Base-by-base conservation (phyloP, 805 yeast species). In the Zygoascus bituminiphila region DNA sequence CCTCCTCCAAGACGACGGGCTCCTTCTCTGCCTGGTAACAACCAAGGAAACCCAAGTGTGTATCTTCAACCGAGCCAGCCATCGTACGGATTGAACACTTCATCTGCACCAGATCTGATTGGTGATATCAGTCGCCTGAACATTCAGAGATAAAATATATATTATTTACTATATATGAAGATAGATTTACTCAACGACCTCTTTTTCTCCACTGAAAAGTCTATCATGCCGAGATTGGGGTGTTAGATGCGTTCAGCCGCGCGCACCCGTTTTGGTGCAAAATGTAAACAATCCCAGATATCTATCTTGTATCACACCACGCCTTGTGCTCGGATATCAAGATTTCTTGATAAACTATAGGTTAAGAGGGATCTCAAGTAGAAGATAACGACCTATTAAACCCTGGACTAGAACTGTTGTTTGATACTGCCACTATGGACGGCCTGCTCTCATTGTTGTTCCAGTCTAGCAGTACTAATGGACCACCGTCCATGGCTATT, bases 81-180 rank as follows among this genome's bases (percentile, higher is more conserved):
- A 12, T 29, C 33, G 9, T 36, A 36, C 9, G 39, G 39, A 17
- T 36, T 36, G 17, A 36, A 36, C 39, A 36, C 52, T 23, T 33
- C 56, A 23, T 50, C 58, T 33, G 22, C 65, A 5, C 62, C 74
- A 2, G 78, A 81, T 51, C 76, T 82, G 20, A 19, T 36, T 36
- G 39, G 39, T n/a, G 39, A 36, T 36, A 36, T 36, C 22, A 36
- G 22, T 7, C 20, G 22, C 22, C 22, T 36, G 22, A 36, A 19
- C 39, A 15, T 36, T 19, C 20, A 19, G 9, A 15, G 39, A 19
- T 37, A 38, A 19, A 35, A 25, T 25, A 53, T 53, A 53, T 46
- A 2, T 12, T 4, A 29, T 25, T 12, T 15, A 4, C 7, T 15
- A 29, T 15, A 29, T 25, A 29, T 12, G 4, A 29, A 29, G 33